These are phyloP conservation scores for Phytophthora sp. DNA, from an alignment of 352 stramenopile genomes.

Conservation along the genomic window DNA sequence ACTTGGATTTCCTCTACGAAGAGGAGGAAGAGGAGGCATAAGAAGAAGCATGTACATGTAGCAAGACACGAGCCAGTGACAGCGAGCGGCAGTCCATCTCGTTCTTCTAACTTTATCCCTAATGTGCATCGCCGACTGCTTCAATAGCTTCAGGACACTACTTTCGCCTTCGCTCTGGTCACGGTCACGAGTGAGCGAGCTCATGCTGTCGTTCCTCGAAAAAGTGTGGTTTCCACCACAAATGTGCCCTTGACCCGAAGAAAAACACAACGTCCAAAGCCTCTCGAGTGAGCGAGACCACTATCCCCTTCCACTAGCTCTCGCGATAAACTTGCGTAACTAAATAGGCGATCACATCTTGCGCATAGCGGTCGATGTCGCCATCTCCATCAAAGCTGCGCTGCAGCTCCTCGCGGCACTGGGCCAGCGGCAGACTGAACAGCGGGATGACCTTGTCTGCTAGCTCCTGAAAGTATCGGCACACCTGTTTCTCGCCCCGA, in stretches of 20 bases:
- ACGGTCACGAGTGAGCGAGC: constrained; percentile 17
- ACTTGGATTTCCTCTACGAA: constrained; percentile 57
- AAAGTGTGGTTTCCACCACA: constrained; percentile 24
- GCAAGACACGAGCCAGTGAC: constrained; percentile 12
- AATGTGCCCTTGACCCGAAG: constrained; percentile 16
- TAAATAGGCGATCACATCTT: constrained; percentile 91
- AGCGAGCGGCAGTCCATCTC: constrained; percentile 34
- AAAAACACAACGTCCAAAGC: constrained; percentile 34
- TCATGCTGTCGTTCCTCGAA: constrained; percentile 22
- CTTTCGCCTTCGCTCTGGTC: constrained; percentile 21
- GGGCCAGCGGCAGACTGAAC: constrained; percentile 72
- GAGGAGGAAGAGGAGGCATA: constrained; percentile 27
- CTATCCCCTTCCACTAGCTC: constrained; percentile 47
- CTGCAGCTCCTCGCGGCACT: constrained; percentile 75
- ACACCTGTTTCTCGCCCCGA: constrained; percentile 90
- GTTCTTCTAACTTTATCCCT: constrained; percentile 52
- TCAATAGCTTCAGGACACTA: constrained; percentile 32
- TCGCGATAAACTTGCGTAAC: constrained; percentile 84
- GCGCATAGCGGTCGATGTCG: constrained; percentile 83
- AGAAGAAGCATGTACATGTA: constrained; percentile 1
- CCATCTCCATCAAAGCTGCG: constrained; percentile 81
- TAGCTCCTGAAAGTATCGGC: constrained; percentile 79
- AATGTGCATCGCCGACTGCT: constrained; percentile 40
- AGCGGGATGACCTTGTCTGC: constrained; percentile 85
- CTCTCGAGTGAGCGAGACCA: constrained; percentile 21